Percentiles rank a stretch among this genome's conserved stretches.
These are phyloP conservation scores for Eutrema japonicum DNA, from an alignment of 345 rosid species.

Conservation along the genomic window DNA sequence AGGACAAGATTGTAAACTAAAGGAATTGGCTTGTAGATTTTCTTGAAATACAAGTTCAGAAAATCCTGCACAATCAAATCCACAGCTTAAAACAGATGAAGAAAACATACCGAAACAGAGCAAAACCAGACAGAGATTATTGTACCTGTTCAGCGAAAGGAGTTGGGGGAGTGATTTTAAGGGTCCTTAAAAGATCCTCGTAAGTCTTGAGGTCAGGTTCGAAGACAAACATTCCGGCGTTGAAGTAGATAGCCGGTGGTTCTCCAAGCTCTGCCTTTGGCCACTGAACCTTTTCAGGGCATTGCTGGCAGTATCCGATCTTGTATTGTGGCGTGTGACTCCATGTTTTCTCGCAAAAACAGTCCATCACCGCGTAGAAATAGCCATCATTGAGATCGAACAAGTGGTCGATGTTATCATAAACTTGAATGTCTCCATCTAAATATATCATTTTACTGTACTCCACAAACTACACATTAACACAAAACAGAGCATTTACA, in stretches of 20 bases:
- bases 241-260: constrained; percentile 79
- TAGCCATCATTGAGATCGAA: constrained; percentile 69
- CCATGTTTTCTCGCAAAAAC: constrained; percentile 93
- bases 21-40: constrained; percentile 73
- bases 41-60: constrained; percentile 75
- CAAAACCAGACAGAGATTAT: neutral
- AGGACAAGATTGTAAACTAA: constrained; percentile 68
- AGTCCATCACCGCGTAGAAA: constrained; percentile 86
- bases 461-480: constrained; percentile 68
- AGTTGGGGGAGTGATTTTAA: constrained; percentile 62
- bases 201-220: constrained; percentile 67
- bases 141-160: constrained; percentile 88
- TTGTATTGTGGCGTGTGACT: constrained; percentile 69
- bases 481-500: neutral
- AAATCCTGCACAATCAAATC: constrained; percentile 55
- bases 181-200: constrained; percentile 49
- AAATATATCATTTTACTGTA: constrained; percentile 81
- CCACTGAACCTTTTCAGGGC: constrained; percentile 77
- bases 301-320: constrained; percentile 90
- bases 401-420: constrained; percentile 75
- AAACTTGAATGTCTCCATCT: constrained; percentile 88
- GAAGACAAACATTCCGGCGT: constrained; percentile 86
- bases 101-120: constrained; percentile 3
- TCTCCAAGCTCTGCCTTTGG: constrained; percentile 55
- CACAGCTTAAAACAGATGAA: neutral